A percentile compares a stretch with the other conserved stretches of the same genome.
phyloP scores from a whole-genome alignment of 768 basidiomycete species.

The Leccinum rimulosum region DNA sequence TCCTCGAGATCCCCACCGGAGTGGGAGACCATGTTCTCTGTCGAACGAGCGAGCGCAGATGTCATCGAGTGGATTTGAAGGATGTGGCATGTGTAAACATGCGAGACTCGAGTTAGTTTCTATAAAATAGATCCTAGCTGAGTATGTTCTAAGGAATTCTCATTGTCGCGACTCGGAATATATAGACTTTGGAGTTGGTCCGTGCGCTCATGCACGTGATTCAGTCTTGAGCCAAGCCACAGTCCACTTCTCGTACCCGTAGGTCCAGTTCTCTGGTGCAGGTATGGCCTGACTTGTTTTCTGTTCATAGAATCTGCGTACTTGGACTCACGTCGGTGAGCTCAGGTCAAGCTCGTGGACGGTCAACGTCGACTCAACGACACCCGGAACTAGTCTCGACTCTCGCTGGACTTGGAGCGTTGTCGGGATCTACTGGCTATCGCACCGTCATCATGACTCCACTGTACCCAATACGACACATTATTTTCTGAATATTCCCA shows the following conservation, averaged over 20 bases:
- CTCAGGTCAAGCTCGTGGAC: too few species aligned
- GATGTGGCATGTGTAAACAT: slow-evolving; percentile 74
- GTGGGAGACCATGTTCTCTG: slow-evolving; percentile 56
- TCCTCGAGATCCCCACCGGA: slow-evolving; percentile 52
- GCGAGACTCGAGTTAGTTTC: slow-evolving; percentile 78
- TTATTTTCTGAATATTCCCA: neutral
- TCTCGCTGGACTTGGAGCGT: too few species aligned
- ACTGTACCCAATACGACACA: neutral
- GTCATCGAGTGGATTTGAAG: slow-evolving; percentile 74
- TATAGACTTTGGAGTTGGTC: slow-evolving; percentile 37
- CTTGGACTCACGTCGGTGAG: too few species aligned
- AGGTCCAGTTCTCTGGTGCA: too few species aligned
- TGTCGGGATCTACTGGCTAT: too few species aligned
- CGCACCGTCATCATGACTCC: too few species aligned
- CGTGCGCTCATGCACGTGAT: slow-evolving; percentile 32
- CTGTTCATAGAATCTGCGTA: too few species aligned
- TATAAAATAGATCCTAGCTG: slow-evolving; percentile 80
- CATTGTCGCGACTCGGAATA: slow-evolving; percentile 16
- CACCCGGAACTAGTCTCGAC: too few species aligned
- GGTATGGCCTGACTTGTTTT: too few species aligned
- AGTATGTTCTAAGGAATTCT: slow-evolving; percentile 64
- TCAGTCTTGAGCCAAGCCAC: too few species aligned
- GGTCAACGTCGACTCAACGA: too few species aligned
- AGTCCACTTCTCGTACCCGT: too few species aligned
- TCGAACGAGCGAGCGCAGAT: slow-evolving; percentile 59